Evolutionary conservation across 768 basidiomycete genomes (phyloP).

Genomic region (Tulasnella sp.): DNA sequence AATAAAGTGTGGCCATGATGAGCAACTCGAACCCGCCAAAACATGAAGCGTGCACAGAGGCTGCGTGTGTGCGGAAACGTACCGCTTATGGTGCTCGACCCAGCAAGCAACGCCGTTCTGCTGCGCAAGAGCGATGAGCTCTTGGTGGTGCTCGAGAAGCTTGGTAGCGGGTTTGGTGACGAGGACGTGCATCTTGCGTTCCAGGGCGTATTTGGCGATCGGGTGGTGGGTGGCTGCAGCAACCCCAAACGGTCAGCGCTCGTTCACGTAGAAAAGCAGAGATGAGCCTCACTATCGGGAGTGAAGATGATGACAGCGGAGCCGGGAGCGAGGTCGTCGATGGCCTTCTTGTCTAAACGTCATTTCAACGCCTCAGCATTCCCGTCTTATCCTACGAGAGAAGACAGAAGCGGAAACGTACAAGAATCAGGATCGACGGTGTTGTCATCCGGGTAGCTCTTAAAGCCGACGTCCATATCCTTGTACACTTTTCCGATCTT

Average conservation of each 20-base stretch:
- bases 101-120: conserved; percentile 81
- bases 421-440: conserved; percentile 75
- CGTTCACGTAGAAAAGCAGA: neutral
- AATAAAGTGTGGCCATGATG: too few relatives aligned
- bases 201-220: conserved; percentile 82
- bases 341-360: conserved; percentile 69
- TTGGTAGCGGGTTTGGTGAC: conserved; percentile 93
- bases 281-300: conserved; percentile 64
- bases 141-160: conserved; percentile 74
- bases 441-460: conserved; percentile 69
- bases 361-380: neutral
- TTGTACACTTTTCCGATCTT: conserved; percentile 83
- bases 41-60: too few relatives aligned
- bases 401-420: conserved; percentile 40
- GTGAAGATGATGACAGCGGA: conserved; percentile 93
- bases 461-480: conserved; percentile 83
- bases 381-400: neutral
- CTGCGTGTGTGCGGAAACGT: too few relatives aligned
- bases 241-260: neutral
- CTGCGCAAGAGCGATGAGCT: conserved; percentile 68
- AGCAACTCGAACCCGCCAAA: too few relatives aligned
- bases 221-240: conserved; percentile 70
- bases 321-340: conserved; percentile 69
- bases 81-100: conserved; percentile 94
- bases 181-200: conserved; percentile 80